Evolutionary conservation across 805 yeast species (phyloP), one percentile per base, ranked within the genome.

Genomic region (Myxozyma geophila): DNA sequence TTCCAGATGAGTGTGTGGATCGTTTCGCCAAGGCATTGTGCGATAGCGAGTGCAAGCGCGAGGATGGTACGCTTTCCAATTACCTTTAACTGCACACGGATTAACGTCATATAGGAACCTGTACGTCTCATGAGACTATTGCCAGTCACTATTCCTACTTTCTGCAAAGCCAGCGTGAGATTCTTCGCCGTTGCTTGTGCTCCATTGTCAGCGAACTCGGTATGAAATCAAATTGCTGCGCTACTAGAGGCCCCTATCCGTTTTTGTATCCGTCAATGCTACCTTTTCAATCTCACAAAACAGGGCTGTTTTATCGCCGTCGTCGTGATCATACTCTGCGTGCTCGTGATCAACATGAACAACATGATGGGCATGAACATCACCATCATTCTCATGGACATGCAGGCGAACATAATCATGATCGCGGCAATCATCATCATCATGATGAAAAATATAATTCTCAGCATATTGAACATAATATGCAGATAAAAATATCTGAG

Each of bases 171-270:
- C 49, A 46, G 46, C 58, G 55, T 12, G 63, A 62, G 51, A 7
- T 58, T 35, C 58, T 62, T n/a, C 60, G 63, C 44, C 54, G 56
- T 40, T 62, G 66, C 51, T 13, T 62, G 1, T 62, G 66, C 58
- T 37, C 66, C 7, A n/a, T 62, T 21, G 48, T 47, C 10, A 21
- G 37, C 8, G 60, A 58, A 46, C 51, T 62, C 37, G 66, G 52
- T 10, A 8, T 41, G 17, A 10, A 39, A 7, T 33, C 35, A 10
- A 21, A 10, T 17, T 62, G 66, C 53, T 62, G 66, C 59, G 47
- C 37, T 2, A 17, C 46, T 21, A 57, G 49, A n/a, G 52, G 54
- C 10, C 48, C 56, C 36, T 36, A 41, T 39, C 48, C 64, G 47
- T 36, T 49, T 36, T 23, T 60, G 50, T 37, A 49, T 12, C 49